phyloP scores from a whole-genome alignment of 139 green algal species.

The Auxenochlorella pyrenoidosa region DNA sequence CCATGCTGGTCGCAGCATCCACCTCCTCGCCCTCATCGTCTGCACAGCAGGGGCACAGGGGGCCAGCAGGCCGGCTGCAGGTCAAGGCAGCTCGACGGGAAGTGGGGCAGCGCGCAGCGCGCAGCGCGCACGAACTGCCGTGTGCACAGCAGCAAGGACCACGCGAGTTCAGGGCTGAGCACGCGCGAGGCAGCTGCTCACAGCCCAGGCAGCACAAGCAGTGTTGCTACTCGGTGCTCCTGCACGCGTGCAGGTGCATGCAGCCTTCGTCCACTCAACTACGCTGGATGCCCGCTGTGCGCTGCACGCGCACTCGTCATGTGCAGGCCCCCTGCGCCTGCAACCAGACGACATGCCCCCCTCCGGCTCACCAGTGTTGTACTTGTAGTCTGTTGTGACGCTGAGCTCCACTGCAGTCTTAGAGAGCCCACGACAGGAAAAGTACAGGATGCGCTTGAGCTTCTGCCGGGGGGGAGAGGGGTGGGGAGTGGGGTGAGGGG shows the following conservation, averaged over 20 bases:
- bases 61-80: not conserved
- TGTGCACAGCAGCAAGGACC: too few species aligned
- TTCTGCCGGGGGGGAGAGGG: conserved; percentile 48
- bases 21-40: conserved; percentile 65
- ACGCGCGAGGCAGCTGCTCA: too few species aligned
- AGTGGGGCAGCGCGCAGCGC: not conserved
- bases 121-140: too few species aligned
- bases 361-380: conserved; percentile 68
- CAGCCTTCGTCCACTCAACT: too few species aligned
- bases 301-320: too few species aligned
- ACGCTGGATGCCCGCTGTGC: too few species aligned
- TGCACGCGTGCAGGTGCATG: too few species aligned
- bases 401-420: conserved; percentile 63
- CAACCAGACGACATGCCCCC: not conserved
- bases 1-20: conserved; percentile 66
- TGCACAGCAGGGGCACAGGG: not conserved
- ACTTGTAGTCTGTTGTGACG: conserved; percentile 64
- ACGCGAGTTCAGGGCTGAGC: too few species aligned
- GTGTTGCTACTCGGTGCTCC: too few species aligned
- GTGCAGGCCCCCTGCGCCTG: too few species aligned
- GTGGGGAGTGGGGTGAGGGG: too few species aligned
- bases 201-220: too few species aligned
- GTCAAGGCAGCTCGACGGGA: not conserved
- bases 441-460: conserved; percentile 93
- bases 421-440: conserved; percentile 65